Base-by-base conservation (phyloP, 1,284 basidiomycete species). In the Ganoderma boninense region DNA sequence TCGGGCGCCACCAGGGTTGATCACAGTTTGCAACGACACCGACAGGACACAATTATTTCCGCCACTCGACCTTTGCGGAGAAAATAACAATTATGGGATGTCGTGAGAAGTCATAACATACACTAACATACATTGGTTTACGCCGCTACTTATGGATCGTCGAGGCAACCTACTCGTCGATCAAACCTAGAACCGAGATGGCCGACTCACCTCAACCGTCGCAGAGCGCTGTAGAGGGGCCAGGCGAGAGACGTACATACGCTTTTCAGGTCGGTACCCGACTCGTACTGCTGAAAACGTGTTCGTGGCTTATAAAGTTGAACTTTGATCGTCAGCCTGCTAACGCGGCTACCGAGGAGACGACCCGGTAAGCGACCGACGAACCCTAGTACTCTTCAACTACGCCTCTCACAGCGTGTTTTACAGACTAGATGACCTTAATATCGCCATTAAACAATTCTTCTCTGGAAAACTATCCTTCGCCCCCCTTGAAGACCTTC, bases 371-470 rank as follows among this genome's bases (percentile, higher is more conserved):
- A 5, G 35, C 26, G 35, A 38, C 35, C 38, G 8, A 16, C 57
- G n/a, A 38, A 14, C 35, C 10, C 16, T 40, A 8, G 35, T 16
- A 38, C 18, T 13, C 1, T 18, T 6, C 44, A 14, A 6, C 6
- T 10, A 18, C 26, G 29, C 35, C 8, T n/a, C 35, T 59, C 32
- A 59, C 32, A 40, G 0, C n/a, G 2, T 18, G 29, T 20, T 0
- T n/a, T 49, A n/a, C 35, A 60, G 57, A 35, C 57, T 60, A 18
- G 57, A 60, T 40, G 57, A 60, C 20, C 57, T 60, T 2, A 60
- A 60, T 35, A n/a, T 40, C 16, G 29, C 57, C 20, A 40, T 60
- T 20, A 60, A 60, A 23, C 26, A 40, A 10, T 60, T 60, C 32
- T 60, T 60, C 35, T 26, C 26, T 10, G 57, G 57, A 2, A 60